phyloP scores from a whole-genome alignment of 2,329 filamentous ascomycete genomes.

The Claviceps africana region DNA sequence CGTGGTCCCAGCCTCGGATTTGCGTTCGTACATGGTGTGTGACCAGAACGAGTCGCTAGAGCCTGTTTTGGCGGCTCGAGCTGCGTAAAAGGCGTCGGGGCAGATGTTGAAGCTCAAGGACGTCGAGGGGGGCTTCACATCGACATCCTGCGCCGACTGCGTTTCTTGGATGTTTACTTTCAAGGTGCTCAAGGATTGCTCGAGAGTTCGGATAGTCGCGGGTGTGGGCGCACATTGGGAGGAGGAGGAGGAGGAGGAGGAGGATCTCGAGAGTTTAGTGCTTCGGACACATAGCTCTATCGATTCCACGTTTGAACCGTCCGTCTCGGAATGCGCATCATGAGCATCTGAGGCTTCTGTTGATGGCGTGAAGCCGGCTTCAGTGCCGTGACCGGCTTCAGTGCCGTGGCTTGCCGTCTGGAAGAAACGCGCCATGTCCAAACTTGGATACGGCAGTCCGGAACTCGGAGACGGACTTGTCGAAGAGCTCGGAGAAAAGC shows the following conservation, averaged over 20 bases:
- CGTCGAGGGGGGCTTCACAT: slow-evolving; percentile 13
- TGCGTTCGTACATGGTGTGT: slow-evolving; percentile 50
- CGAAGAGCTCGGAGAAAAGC: slow-evolving; percentile 11
- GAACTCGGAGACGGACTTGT: slow-evolving; percentile 8
- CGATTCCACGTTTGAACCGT: not conserved
- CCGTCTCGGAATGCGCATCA: not conserved
- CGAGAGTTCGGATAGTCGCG: too few species aligned
- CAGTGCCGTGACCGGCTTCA: not conserved
- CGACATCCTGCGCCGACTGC: too few species aligned
- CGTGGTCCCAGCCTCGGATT: slow-evolving; percentile 24
- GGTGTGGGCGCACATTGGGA: too few species aligned
- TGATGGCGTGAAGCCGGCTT: not conserved
- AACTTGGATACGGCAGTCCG: slow-evolving; percentile 12
- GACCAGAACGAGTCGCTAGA: slow-evolving; percentile 49
- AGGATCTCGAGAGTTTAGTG: not conserved
- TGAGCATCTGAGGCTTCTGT: not conserved
- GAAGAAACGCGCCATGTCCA: slow-evolving; percentile 15
- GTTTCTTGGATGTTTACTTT: not conserved
- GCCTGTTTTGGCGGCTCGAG: slow-evolving; percentile 30
- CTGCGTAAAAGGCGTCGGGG: slow-evolving; percentile 21
- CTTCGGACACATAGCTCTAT: not conserved
- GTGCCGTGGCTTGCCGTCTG: slow-evolving; percentile 6
- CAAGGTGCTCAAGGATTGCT: not conserved
- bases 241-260: not conserved
- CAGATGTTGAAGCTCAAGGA: slow-evolving; percentile 18